A percentile compares a stretch with the other conserved stretches of the same genome.
Conservation (phyloP, 768 basidiomycete species). For the Lactifluus subvellereus region DNA sequence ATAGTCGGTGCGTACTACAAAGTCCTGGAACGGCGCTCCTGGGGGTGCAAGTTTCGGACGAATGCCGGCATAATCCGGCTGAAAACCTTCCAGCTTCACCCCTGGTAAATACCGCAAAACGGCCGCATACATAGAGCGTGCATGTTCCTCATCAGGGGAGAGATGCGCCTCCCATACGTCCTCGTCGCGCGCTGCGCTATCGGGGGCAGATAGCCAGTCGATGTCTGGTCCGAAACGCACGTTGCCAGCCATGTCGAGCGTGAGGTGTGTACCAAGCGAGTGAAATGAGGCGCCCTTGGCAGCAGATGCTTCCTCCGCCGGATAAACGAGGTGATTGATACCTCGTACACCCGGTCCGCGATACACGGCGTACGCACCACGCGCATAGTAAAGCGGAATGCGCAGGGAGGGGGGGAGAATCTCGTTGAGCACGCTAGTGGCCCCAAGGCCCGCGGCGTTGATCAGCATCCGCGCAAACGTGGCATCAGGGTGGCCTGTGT, state of each 20-base stretch:
- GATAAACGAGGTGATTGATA: conserved; percentile 81
- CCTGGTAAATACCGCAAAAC: conserved; percentile 71
- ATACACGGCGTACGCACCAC: conserved; percentile 87
- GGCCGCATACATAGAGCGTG: conserved; percentile 61
- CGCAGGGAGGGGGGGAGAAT: conserved; percentile 50
- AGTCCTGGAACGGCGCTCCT: conserved; percentile 76
- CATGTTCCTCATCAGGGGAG: conserved; percentile 52
- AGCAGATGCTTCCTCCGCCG: conserved; percentile 67
- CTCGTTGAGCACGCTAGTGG: conserved; percentile 63
- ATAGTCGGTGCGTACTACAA: conserved; percentile 63
- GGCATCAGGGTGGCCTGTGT: conserved; percentile 45
- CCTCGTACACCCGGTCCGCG: conserved; percentile 65
- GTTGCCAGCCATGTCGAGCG: conserved; percentile 77
- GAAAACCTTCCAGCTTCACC: conserved; percentile 53
- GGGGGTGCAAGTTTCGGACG: conserved; percentile 83
- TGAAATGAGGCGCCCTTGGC: conserved; percentile 55
- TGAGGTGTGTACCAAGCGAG: conserved; percentile 88
- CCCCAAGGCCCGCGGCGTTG: conserved; percentile 77
- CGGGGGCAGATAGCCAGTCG: conserved; percentile 69
- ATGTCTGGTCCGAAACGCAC: conserved; percentile 92
- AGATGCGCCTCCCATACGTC: conserved; percentile 77
- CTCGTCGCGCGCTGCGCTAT: conserved; percentile 38
- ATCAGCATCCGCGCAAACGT: conserved; percentile 71
- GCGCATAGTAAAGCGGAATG: conserved; percentile 73
- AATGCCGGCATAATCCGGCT: conserved; percentile 80